Evolutionary conservation across 2,329 filamentous ascomycete species (phyloP).

Genomic region (Mariannaea sp.): DNA sequence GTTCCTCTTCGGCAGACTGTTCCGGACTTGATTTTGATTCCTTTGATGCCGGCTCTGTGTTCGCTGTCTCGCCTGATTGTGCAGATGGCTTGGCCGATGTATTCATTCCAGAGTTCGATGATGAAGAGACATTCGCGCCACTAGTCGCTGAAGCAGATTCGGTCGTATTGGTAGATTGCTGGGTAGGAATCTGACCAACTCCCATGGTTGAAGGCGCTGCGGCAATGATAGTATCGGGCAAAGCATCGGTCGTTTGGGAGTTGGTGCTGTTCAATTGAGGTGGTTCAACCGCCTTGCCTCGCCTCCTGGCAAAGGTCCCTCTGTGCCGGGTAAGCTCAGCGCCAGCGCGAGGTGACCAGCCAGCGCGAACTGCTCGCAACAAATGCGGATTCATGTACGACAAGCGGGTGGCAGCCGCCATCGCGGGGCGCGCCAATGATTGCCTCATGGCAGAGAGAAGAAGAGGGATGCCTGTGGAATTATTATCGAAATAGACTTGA

Average conservation of each 20-base stretch:
- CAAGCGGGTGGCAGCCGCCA: conserved; percentile 68
- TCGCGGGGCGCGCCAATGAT: conserved; percentile 40
- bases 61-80: conserved; percentile 13
- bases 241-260: conserved; percentile 23
- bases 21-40: conserved; percentile 11
- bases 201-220: conserved; percentile 15
- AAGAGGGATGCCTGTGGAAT: conserved; percentile 11
- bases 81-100: background rate
- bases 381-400: conserved; percentile 72
- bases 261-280: conserved; percentile 38
- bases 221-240: conserved; percentile 22
- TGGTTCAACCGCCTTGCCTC: conserved; percentile 66
- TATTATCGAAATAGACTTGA: conserved; percentile 21
- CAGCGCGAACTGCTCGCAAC: conserved; percentile 54
- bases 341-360: conserved; percentile 45
- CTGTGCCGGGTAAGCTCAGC: conserved; percentile 46
- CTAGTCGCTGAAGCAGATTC: conserved; percentile 14
- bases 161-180: conserved; percentile 17
- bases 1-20: conserved; percentile 24
- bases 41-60: background rate
- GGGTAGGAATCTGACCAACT: background rate
- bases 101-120: background rate
- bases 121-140: background rate
- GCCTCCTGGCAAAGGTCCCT: conserved; percentile 57
- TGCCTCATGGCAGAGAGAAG: background rate